Base-by-base conservation (phyloP, 495 filamentous ascomycete genomes). In the Trichoderma gamsii region DNA sequence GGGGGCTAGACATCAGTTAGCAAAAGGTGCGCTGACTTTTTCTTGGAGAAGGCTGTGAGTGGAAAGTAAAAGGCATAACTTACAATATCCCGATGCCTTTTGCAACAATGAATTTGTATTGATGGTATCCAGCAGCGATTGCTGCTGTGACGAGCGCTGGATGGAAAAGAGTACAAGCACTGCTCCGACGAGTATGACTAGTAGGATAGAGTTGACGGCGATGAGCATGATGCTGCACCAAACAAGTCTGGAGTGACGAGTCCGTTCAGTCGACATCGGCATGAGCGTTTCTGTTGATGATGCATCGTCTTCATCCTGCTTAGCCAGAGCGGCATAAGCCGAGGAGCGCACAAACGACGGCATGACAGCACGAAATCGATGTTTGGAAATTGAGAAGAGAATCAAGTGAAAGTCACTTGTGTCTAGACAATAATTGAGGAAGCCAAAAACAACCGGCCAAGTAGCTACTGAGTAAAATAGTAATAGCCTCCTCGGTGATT, bases 61-160 rank as follows among this genome's bases (percentile, higher is more conserved):
- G 35, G 3, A 38, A 38, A 7, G 35, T 3, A 9, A 6, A 38
- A 6, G 35, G 2, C 44, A n/a, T 49, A 11, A 18, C 44, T 49
- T 49, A 49, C 44, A 49, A n/a, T 49, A 49, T 49, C 44, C 44
- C 18, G 44, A 49, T 49, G 44, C n/a, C n/a, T 49, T n/a, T 49
- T 49, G 2, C 12, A 49, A 49, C n/a, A 49, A 49, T 15, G n/a
- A 49, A 49, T 15, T 49, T 49, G 44, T 49, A 12, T 49, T n/a
- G 7, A n/a, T 15, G 15, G 13, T 49, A 11, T n/a, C n/a, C n/a
- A 49, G 44, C 3, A 49, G n/a, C 44, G 15, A 49, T 3, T 15
- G n/a, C 6, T 13, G 44, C 13, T 49, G 44, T n/a, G 44, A 49
- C n/a, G 44, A 49, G 12, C 13, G 44, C 44, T 49, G 44, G n/a